Evolutionary conservation across 768 basidiomycete genomes (phyloP), one percentile per base, ranked within the genome.

Genomic region (Podaxis sp.): DNA sequence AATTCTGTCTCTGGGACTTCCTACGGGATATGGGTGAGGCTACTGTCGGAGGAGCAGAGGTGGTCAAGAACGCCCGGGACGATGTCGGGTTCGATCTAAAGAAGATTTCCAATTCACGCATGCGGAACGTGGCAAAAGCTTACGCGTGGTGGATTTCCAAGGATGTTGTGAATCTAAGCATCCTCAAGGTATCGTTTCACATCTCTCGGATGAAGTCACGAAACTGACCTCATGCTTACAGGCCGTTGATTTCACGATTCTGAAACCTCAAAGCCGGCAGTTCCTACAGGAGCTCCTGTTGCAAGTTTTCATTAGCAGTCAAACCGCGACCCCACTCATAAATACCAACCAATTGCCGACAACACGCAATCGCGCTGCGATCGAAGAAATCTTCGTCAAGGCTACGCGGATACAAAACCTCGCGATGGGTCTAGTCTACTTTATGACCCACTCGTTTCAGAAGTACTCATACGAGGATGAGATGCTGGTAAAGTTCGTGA

Each of bases 1-100:
- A 98, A 70, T 98, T 93, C 73, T 93, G 88, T 67, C 76, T 98
- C 5, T 99, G 97, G 97, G 97, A 99, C 72, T 96, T 98, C 71
- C 76, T 98, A 29, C 89, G 96, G 8, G 93, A 93, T 63, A 78
- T 98, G 49, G 96, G 94, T 12, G 94, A 97, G 74, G 83, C 79
- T 9, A 83, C 76, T 33, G 91, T 95, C 38, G 93, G 94, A 2
- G 93, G 94, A 6, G 83, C 82, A 0, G 91, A 89, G 70, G 77
- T 93, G 41, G 80, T 92, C 68, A 91, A 91, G 71, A 85, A 81
- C 63, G 78, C 82, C n/a, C 78, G 82, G 49, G 82, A 81, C 22
- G 77, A 76, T 43, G 79, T 80, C 17, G 75, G 77, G 50, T 80
- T 80, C 56, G 82, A 85, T 40, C 66, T 80, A 22, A 82, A 82